Conservation (phyloP, 805 yeast genomes). For the Pichia phayaonensis region DNA sequence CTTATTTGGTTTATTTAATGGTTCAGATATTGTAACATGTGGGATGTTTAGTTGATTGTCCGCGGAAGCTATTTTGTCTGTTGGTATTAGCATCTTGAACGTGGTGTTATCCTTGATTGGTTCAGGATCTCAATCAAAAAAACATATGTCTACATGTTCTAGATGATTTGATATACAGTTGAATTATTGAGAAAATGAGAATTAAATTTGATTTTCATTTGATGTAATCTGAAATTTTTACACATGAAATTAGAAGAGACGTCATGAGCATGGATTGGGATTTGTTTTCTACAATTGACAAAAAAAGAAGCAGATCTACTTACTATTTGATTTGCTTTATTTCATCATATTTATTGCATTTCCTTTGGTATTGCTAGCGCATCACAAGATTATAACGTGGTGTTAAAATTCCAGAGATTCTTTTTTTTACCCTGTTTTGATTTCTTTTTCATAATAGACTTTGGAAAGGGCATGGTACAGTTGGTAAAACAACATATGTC, state of each 20-base stretch:
- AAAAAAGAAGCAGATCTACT: no score
- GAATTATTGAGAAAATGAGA: no score
- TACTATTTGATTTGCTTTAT: not conserved
- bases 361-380: not conserved
- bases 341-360: no score
- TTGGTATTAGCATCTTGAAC: not conserved
- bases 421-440: not conserved
- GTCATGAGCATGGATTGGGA: no score
- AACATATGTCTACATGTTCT: no score
- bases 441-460: not conserved
- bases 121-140: no score
- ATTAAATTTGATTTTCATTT: no score
- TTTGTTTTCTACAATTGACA: no score
- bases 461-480: not conserved
- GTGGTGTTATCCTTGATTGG: no score
- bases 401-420: not conserved
- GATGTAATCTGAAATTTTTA: no score
- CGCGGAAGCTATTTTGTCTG: not conserved
- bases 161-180: no score
- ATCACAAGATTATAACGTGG: not conserved
- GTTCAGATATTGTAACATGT: not conserved
- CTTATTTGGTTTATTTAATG: not conserved
- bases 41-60: not conserved
- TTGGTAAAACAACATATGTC: not conserved
- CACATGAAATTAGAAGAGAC: no score